These are phyloP conservation scores for Phyllosticta citrichinensis DNA, from an alignment of 2,329 filamentous ascomycete genomes.

Conservation along the genomic window DNA sequence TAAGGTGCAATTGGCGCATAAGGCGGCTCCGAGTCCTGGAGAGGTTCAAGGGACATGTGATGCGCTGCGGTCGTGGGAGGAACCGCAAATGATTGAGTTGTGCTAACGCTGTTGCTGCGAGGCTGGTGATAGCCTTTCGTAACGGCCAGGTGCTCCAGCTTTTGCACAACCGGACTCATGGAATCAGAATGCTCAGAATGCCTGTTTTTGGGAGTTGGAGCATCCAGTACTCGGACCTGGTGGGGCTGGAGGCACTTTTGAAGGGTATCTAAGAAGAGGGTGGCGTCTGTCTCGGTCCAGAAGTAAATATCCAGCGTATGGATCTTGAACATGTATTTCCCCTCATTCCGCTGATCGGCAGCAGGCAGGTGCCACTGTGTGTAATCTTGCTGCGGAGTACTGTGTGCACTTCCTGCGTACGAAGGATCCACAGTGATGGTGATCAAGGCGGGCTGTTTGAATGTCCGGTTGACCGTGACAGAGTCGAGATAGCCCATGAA, in stretches of 20 bases:
- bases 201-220: slow-evolving; percentile 40
- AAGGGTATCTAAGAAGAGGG: slow-evolving; percentile 59
- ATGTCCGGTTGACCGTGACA: slow-evolving; percentile 57
- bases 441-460: slow-evolving; percentile 63
- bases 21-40: slow-evolving; percentile 23
- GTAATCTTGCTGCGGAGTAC: slow-evolving; percentile 36
- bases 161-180: slow-evolving; percentile 62
- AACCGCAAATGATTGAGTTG: slow-evolving; percentile 28
- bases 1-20: slow-evolving; percentile 58
- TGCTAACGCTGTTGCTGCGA: slow-evolving; percentile 27
- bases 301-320: slow-evolving; percentile 71
- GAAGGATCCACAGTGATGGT: slow-evolving; percentile 50
- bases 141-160: slow-evolving; percentile 62
- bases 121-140: slow-evolving; percentile 40
- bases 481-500: slow-evolving; percentile 63
- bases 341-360: slow-evolving; percentile 61
- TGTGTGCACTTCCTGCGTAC: slow-evolving; percentile 25
- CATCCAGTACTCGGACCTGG: slow-evolving; percentile 55
- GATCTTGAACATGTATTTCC: slow-evolving; percentile 69
- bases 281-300: slow-evolving; percentile 63
- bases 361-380: slow-evolving; percentile 65
- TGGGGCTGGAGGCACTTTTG: slow-evolving; percentile 52
- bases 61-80: slow-evolving; percentile 24
- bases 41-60: slow-evolving; percentile 20
- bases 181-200: slow-evolving; percentile 38